Percentiles rank a stretch among this genome's conserved stretches.
phyloP scores from a whole-genome alignment of 2,329 filamentous ascomycete species.

The Hypoxylon sp. region DNA sequence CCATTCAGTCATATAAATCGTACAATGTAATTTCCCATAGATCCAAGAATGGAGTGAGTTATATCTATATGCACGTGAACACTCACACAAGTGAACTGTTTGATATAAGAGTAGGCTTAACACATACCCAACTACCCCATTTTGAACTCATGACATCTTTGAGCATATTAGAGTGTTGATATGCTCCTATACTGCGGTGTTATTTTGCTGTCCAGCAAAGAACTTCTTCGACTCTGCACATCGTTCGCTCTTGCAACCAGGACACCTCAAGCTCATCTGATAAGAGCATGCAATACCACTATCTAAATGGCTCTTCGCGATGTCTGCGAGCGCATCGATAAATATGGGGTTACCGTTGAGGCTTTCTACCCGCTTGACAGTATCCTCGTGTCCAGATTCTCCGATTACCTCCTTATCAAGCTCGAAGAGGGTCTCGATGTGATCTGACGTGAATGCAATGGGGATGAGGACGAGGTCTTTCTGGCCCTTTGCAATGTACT shows the following conservation, averaged over 20 bases:
- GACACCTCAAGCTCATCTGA: conserved; percentile 93
- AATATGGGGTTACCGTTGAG: conserved; percentile 93
- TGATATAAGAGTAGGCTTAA: conserved; percentile 1
- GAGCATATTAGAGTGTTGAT: neutral
- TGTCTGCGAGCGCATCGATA: conserved; percentile 88
- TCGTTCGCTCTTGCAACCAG: conserved; percentile 90
- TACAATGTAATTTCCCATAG: neutral
- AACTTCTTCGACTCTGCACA: conserved; percentile 84
- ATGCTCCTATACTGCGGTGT: conserved; percentile 45
- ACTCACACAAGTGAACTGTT: neutral
- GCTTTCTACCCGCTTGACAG: conserved; percentile 90
- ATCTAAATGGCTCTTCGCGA: conserved; percentile 84
- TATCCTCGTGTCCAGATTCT: conserved; percentile 82
- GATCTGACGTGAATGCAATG: conserved; percentile 98
- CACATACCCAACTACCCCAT: neutral
- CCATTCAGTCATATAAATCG: conserved; percentile 1
- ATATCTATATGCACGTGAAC: conserved; percentile 1
- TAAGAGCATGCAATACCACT: conserved; percentile 77
- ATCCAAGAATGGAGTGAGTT: conserved; percentile 7
- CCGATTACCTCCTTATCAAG: conserved; percentile 95
- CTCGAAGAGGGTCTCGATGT: conserved; percentile 97
- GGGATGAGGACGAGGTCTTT: conserved; percentile 93
- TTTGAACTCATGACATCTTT: neutral
- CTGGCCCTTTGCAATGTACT: conserved; percentile 91
- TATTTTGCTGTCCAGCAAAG: conserved; percentile 62